Percentiles rank a stretch among this genome's conserved stretches.
These are phyloP conservation scores for Prunus salicina DNA, from an alignment of 306 rosid genomes.

Conservation along the genomic window DNA sequence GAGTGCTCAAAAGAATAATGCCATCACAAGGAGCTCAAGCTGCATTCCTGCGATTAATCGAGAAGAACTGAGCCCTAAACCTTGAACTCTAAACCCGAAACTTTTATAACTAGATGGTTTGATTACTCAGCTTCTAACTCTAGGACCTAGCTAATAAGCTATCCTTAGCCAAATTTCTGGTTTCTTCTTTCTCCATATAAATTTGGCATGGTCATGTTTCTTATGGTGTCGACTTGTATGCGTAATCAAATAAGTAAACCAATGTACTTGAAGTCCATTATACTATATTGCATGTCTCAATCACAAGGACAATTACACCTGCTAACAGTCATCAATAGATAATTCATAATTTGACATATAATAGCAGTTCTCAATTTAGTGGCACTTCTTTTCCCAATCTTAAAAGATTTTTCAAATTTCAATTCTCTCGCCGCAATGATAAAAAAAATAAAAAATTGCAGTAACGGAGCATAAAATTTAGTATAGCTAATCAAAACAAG, in stretches of 20 bases:
- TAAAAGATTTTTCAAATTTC: too few relatives aligned
- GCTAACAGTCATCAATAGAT: too few relatives aligned
- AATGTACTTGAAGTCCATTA: background rate
- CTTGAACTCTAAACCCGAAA: background rate
- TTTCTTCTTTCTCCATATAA: background rate
- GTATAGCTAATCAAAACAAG: too few relatives aligned
- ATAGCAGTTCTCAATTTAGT: too few relatives aligned
- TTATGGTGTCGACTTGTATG: background rate
- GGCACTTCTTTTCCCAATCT: too few relatives aligned
- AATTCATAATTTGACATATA: too few relatives aligned
- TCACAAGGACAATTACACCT: background rate
- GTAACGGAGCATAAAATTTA: too few relatives aligned
- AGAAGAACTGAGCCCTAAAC: conserved; percentile 16
- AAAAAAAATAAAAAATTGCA: too few relatives aligned
- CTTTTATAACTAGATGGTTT: background rate
- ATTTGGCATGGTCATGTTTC: background rate
- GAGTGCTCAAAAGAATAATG: background rate
- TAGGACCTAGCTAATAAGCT: background rate
- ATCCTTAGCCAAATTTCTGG: too few relatives aligned
- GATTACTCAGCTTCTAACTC: background rate
- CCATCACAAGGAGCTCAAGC: conserved; percentile 40
- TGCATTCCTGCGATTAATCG: conserved; percentile 40
- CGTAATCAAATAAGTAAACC: background rate
- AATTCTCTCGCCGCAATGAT: too few relatives aligned
- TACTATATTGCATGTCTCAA: background rate